These are phyloP conservation scores for Wickerhamiella musiphila DNA, from an alignment of 805 yeast genomes.

Conservation along the genomic window DNA sequence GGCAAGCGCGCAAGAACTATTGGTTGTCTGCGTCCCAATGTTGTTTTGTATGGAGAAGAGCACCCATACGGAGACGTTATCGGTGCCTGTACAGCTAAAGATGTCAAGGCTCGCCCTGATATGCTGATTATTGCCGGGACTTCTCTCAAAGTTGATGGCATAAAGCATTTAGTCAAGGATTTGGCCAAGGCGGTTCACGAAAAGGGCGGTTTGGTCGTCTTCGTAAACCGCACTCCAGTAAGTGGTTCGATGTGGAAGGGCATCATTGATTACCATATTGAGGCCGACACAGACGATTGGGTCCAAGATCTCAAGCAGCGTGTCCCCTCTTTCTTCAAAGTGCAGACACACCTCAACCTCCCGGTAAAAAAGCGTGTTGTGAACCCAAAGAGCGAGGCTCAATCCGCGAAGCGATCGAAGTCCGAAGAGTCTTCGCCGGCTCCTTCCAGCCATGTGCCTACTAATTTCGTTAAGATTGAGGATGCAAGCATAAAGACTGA, in stretches of 20 bases:
- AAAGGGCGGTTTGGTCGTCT: slow-evolving; percentile 56
- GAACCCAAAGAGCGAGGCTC: background rate
- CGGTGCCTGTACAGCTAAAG: slow-evolving; percentile 50
- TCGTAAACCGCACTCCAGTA: slow-evolving; percentile 54
- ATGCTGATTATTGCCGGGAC: slow-evolving; percentile 82
- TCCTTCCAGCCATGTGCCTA: background rate
- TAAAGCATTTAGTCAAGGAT: slow-evolving; percentile 54
- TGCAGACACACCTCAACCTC: slow-evolving; percentile 23
- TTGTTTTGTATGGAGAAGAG: slow-evolving; percentile 84
- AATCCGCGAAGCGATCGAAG: background rate
- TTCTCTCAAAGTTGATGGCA: slow-evolving; percentile 79
- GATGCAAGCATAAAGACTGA: background rate
- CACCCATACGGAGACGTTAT: slow-evolving; percentile 78
- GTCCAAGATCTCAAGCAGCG: slow-evolving; percentile 35
- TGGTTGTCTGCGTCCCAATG: slow-evolving; percentile 74
- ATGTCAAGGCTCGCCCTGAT: slow-evolving; percentile 48
- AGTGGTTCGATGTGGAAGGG: slow-evolving; percentile 44
- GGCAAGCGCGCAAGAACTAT: slow-evolving; percentile 67
- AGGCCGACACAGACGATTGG: slow-evolving; percentile 72
- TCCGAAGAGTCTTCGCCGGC: background rate
- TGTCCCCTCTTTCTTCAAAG: slow-evolving; percentile 45
- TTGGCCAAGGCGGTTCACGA: slow-evolving; percentile 56
- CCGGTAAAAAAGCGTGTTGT: background rate
- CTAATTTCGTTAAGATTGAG: background rate
- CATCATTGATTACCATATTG: slow-evolving; percentile 61